A percentile compares a stretch with the other conserved stretches of the same genome.
Conservation (phyloP, 2,329 filamentous ascomycete genomes). For the Colletotrichum godetiae region DNA sequence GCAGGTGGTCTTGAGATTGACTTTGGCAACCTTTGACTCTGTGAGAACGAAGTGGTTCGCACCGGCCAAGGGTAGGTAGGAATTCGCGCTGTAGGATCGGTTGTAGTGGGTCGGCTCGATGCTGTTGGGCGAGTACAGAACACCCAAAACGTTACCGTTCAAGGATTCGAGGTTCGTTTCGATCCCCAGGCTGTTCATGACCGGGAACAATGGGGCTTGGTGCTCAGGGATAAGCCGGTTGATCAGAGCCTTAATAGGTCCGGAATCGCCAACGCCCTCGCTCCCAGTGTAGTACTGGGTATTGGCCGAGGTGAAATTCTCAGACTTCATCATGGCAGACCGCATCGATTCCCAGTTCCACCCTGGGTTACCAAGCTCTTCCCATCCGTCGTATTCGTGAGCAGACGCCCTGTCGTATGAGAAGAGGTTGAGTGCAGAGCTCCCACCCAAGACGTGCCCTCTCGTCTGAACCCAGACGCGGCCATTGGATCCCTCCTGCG, state of each 20-base stretch:
- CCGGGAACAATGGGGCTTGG: slow-evolving; percentile 55
- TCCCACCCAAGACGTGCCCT: slow-evolving; percentile 58
- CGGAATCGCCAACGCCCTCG: slow-evolving; percentile 35
- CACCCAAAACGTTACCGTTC: slow-evolving; percentile 60
- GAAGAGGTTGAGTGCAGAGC: slow-evolving; percentile 56
- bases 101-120: slow-evolving; percentile 58
- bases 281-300: slow-evolving; percentile 25
- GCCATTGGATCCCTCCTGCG: slow-evolving; percentile 50
- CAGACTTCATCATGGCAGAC: slow-evolving; percentile 42
- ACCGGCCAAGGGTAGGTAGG: slow-evolving; percentile 53
- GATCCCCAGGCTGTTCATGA: slow-evolving; percentile 56
- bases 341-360: slow-evolving; percentile 52
- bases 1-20: slow-evolving; percentile 46
- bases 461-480: slow-evolving; percentile 51
- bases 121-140: slow-evolving; percentile 60
- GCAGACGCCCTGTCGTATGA: slow-evolving; percentile 45
- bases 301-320: slow-evolving; percentile 41
- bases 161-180: slow-evolving; percentile 55
- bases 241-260: slow-evolving; percentile 43
- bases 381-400: slow-evolving; percentile 47
- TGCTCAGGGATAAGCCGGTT: slow-evolving; percentile 56
- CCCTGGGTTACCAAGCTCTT: slow-evolving; percentile 45
- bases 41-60: slow-evolving; percentile 54
- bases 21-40: slow-evolving; percentile 49
- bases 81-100: slow-evolving; percentile 59